phyloP scores from a whole-genome alignment of 2,329 filamentous ascomycete species.

The Verticillium nubilum region DNA sequence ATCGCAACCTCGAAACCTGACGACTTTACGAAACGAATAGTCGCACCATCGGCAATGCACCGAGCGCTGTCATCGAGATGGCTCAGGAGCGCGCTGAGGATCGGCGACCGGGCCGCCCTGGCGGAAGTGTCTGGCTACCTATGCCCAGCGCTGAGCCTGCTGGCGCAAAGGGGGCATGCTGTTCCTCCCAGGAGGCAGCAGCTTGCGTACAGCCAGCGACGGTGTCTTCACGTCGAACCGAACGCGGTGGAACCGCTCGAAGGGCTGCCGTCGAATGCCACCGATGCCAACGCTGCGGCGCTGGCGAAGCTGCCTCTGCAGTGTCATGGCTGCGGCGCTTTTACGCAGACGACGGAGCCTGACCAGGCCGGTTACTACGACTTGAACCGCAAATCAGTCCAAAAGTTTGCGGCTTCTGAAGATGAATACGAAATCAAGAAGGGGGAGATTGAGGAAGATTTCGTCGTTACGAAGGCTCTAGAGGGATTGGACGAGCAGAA shows the following conservation, averaged over 20 bases:
- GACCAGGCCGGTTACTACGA: constrained; percentile 53
- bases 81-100: constrained; percentile 35
- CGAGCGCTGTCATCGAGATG: constrained; percentile 35
- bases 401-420: constrained; percentile 37
- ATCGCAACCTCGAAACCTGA: background rate
- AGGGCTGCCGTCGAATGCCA: background rate
- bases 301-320: constrained; percentile 41
- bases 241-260: background rate
- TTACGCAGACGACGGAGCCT: constrained; percentile 49
- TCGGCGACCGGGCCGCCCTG: constrained; percentile 28
- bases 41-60: constrained; percentile 30
- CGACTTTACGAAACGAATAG: background rate
- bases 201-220: constrained; percentile 11
- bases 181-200: background rate
- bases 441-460: constrained; percentile 30
- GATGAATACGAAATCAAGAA: constrained; percentile 8
- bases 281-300: background rate
- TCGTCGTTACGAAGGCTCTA: constrained; percentile 41
- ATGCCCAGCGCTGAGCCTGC: constrained; percentile 35
- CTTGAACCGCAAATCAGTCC: constrained; percentile 43
- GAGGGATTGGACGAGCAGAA: constrained; percentile 32
- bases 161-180: constrained; percentile 1
- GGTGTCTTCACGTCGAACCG: constrained; percentile 19
- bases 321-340: constrained; percentile 61
- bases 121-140: constrained; percentile 41